Evolutionary conservation across 2,329 filamentous ascomycete genomes (phyloP).

Genomic region (Cladosporium halotolerans): DNA sequence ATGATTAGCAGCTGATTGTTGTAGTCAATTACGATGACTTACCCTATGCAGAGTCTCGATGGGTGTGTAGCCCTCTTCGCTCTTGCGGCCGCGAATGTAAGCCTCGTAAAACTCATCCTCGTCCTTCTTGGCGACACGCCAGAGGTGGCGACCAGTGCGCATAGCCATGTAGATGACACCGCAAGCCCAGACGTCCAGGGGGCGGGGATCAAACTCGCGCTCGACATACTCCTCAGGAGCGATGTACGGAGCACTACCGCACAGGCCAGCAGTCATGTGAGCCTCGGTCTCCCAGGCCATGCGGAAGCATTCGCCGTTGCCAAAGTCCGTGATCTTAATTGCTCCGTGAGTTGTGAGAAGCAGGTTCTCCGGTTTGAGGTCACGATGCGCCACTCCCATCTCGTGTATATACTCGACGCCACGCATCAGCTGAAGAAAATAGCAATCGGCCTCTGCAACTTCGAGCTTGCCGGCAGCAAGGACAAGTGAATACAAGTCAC

Average conservation of each 20-base stretch:
- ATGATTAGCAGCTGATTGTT: constrained; percentile 15
- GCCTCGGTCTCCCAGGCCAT: constrained; percentile 99
- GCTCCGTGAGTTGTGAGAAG: constrained; percentile 86
- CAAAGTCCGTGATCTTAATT: constrained; percentile 97
- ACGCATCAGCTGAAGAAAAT: constrained; percentile 98
- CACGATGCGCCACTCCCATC: constrained; percentile 96
- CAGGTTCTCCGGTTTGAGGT: constrained; percentile 94
- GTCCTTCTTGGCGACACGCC: constrained; percentile 93
- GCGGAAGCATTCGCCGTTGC: constrained; percentile 97
- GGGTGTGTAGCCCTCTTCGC: constrained; percentile 91
- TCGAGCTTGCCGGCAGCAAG: constrained; percentile 87
- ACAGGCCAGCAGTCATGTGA: constrained; percentile 95
- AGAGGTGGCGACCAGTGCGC: constrained; percentile 90
- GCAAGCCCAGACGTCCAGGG: constrained; percentile 97
- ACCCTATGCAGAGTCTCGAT: constrained; percentile 94
- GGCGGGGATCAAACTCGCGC: constrained; percentile 91
- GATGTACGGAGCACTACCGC: constrained; percentile 94
- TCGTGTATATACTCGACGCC: constrained; percentile 99
- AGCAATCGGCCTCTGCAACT: constrained; percentile 89
- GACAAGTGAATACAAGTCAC: constrained; percentile 90
- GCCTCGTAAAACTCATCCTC: constrained; percentile 96
- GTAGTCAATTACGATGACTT: constrained; percentile 40
- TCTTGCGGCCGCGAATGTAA: constrained; percentile 85
- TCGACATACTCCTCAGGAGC: constrained; percentile 94
- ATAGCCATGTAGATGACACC: constrained; percentile 99